Conservation (phyloP, 352 stramenopile genomes). For the Pythium phragmitis region DNA sequence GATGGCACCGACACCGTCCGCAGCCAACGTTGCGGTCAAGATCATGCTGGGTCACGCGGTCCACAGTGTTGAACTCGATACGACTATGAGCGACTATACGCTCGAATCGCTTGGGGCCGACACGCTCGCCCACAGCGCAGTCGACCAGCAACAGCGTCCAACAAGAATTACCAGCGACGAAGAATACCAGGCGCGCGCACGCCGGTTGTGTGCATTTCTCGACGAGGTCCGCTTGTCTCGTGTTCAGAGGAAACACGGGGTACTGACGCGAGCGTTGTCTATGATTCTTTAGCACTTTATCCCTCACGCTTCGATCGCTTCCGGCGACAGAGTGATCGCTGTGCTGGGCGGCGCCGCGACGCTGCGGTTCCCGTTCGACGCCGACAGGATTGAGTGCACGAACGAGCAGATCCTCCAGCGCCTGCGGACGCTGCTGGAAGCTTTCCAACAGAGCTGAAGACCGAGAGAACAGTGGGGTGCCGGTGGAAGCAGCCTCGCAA, state of each 20-base stretch:
- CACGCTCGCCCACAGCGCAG: neutral
- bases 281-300: conserved; percentile 20
- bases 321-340: neutral
- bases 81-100: conserved; percentile 13
- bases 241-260: neutral
- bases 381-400: conserved; percentile 26
- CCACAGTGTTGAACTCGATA: conserved; percentile 20
- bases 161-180: neutral
- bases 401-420: conserved; percentile 54
- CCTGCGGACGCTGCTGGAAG: conserved; percentile 38
- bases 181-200: neutral
- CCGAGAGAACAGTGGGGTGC: neutral
- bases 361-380: conserved; percentile 37
- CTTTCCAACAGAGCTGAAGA: neutral
- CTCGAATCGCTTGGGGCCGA: neutral
- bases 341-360: conserved; percentile 54
- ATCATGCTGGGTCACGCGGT: conserved; percentile 39
- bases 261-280: neutral
- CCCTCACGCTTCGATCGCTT: conserved; percentile 3
- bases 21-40: conserved; percentile 18
- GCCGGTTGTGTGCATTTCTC: neutral
- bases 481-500: conserved; percentile 41
- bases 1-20: conserved; percentile 11
- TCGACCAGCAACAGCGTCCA: neutral
- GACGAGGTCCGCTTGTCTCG: conserved; percentile 1